Conservation (phyloP, 306 rosid genomes). For the Sesbania bispinosa region DNA sequence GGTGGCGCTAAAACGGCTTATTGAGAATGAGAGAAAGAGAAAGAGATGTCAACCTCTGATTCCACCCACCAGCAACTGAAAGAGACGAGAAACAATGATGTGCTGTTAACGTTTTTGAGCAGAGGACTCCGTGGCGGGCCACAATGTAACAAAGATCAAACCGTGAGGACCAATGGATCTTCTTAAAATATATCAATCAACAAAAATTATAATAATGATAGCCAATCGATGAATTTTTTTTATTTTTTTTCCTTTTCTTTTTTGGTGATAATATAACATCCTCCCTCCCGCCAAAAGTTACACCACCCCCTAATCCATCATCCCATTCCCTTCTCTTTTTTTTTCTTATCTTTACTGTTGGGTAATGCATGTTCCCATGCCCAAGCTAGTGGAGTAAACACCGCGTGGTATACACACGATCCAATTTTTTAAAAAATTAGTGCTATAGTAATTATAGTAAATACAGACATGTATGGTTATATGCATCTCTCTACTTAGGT, state of each 20-base stretch:
- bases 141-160: conserved; percentile 22
- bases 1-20: conserved; percentile 73
- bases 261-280: conserved; percentile 1
- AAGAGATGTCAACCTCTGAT: conserved; percentile 38
- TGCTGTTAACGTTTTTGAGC: conserved; percentile 20
- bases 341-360: background rate
- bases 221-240: conserved; percentile 30
- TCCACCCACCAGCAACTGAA: conserved; percentile 80
- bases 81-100: conserved; percentile 47
- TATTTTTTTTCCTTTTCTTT: conserved; percentile 1
- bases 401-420: conserved; percentile 40
- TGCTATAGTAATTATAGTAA: no score
- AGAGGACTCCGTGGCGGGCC: no score
- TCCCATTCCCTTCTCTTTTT: background rate
- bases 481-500: no score
- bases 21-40: conserved; percentile 31
- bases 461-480: no score
- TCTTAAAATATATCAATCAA: background rate
- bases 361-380: background rate
- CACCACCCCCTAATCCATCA: background rate
- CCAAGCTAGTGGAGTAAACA: background rate
- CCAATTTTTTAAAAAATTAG: background rate
- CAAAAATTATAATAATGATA: conserved; percentile 35
- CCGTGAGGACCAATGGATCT: conserved; percentile 28
- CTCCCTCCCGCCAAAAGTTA: conserved; percentile 35